phyloP scores from a whole-genome alignment of 331 rosid genomes.

The Malus hybrid region DNA sequence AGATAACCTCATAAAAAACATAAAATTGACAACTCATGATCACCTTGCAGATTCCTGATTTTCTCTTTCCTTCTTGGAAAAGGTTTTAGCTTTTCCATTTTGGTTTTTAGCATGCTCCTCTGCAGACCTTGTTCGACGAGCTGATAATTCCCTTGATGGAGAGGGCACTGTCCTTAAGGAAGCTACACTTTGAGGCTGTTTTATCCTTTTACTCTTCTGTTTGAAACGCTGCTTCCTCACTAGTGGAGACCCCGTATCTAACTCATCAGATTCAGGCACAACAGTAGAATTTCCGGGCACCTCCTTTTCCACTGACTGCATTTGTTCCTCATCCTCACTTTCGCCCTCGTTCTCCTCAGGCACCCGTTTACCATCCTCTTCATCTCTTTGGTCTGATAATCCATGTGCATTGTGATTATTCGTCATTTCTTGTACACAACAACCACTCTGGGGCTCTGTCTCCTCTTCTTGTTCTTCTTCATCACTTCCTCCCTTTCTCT shows the following conservation, averaged over 20 bases:
- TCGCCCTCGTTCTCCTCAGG: background rate
- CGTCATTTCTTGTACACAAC: background rate
- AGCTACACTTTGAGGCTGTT: slow-evolving; percentile 1
- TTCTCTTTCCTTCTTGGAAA: slow-evolving; percentile 7
- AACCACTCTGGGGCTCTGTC: background rate
- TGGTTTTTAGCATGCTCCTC: slow-evolving; percentile 11
- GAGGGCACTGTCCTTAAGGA: slow-evolving; percentile 1
- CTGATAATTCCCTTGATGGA: background rate
- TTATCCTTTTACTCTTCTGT: slow-evolving; percentile 24
- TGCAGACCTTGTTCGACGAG: background rate
- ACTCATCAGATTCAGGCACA: slow-evolving; percentile 27
- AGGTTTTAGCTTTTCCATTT: slow-evolving; percentile 22
- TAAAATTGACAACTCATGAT: slow-evolving; percentile 27
- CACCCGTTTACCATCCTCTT: background rate
- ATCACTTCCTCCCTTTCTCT: slow-evolving; percentile 7
- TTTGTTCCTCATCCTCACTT: slow-evolving; percentile 16
- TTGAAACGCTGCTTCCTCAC: slow-evolving; percentile 23
- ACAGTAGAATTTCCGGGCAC: slow-evolving; percentile 15
- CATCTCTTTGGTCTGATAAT: slow-evolving; percentile 6
- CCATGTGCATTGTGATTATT: slow-evolving; percentile 1
- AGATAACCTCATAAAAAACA: background rate
- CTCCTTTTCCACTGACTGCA: slow-evolving; percentile 3
- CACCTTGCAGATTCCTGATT: slow-evolving; percentile 8
- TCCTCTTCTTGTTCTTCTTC: slow-evolving; percentile 8
- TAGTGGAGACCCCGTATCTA: background rate